phyloP scores from a whole-genome alignment of 1,284 basidiomycete species.

The Cystobasidium sp. region DNA sequence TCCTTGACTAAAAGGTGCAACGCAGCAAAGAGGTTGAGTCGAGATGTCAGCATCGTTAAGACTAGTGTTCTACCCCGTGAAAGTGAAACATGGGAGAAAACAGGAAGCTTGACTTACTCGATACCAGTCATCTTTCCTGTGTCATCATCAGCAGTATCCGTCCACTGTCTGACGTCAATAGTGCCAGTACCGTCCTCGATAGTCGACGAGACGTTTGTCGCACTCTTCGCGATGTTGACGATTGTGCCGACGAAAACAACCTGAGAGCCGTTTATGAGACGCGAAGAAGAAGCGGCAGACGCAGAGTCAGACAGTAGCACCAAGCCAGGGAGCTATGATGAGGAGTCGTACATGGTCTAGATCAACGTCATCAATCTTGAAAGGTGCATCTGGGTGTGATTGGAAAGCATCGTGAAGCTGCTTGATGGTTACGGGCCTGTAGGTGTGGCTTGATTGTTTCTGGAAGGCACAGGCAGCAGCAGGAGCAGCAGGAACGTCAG shows the following conservation, averaged over 20 bases:
- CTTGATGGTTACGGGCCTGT: slow-evolving; percentile 83
- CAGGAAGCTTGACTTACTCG: slow-evolving; percentile 56
- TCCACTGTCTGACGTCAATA: slow-evolving; percentile 88
- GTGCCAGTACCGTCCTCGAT: slow-evolving; percentile 88
- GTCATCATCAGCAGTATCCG: slow-evolving; percentile 69
- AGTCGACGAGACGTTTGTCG: slow-evolving; percentile 80
- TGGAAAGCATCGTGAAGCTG: slow-evolving; percentile 79
- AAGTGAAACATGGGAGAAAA: slow-evolving; percentile 20
- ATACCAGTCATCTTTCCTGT: slow-evolving; percentile 61
- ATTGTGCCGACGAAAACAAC: slow-evolving; percentile 78
- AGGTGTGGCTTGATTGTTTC: slow-evolving; percentile 42
- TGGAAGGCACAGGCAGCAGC: not conserved
- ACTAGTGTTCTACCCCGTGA: not conserved
- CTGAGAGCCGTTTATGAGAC: slow-evolving; percentile 50
- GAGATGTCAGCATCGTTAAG: not conserved
- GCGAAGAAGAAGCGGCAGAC: slow-evolving; percentile 4
- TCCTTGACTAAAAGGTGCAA: slow-evolving; percentile 65
- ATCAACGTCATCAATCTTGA: slow-evolving; percentile 78
- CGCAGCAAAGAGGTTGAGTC: not conserved
- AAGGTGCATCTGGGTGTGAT: slow-evolving; percentile 84
- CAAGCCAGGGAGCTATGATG: not conserved
- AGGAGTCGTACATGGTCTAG: slow-evolving; percentile 70
- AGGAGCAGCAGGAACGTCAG: not conserved
- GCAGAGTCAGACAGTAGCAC: not conserved
- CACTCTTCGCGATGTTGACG: slow-evolving; percentile 68